Conservation (phyloP, 2,329 filamentous ascomycete species). For the Niveomyces coronatus region DNA sequence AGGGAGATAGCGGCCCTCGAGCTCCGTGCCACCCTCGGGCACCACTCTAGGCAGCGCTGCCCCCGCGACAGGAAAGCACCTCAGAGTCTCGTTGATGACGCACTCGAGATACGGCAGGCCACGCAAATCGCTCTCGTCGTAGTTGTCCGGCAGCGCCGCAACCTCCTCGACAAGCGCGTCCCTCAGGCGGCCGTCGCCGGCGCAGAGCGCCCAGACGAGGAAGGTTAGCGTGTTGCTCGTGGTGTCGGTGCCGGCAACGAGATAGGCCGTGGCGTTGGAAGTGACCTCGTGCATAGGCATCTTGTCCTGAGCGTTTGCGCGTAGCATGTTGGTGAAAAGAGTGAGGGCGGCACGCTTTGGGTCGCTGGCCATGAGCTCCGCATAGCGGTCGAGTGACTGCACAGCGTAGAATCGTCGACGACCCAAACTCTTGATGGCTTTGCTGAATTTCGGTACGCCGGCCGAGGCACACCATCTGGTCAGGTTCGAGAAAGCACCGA, state of each 20-base stretch:
- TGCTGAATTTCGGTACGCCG: constrained; percentile 16
- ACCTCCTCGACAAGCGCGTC: constrained; percentile 26
- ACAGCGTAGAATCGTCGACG: constrained; percentile 17
- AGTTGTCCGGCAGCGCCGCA: constrained; percentile 19
- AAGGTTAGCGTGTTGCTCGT: constrained; percentile 41
- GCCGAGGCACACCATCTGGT: too few relatives aligned
- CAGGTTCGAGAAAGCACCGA: too few relatives aligned
- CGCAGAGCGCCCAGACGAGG: constrained; percentile 29
- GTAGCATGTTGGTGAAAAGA: constrained; percentile 28
- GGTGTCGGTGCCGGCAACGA: constrained; percentile 42
- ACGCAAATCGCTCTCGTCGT: constrained; percentile 13
- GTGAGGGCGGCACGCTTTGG: constrained; percentile 18
- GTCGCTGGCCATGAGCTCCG: constrained; percentile 13
- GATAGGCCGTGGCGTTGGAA: constrained; percentile 31
- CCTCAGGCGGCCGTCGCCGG: constrained; percentile 19
- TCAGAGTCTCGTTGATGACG: constrained; percentile 35
- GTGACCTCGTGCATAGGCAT: constrained; percentile 23
- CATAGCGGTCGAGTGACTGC: constrained; percentile 20
- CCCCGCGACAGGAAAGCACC: constrained; percentile 31
- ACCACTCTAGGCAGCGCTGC: constrained; percentile 29
- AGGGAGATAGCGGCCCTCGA: constrained; percentile 30
- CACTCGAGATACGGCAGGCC: constrained; percentile 29
- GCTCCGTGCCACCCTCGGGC: constrained; percentile 26
- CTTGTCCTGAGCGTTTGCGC: constrained; percentile 21
- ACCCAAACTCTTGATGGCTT: constrained; percentile 1